These are phyloP conservation scores for Mucor piriformis DNA, from an alignment of 371 early-diverging fungal species.

Conservation along the genomic window DNA sequence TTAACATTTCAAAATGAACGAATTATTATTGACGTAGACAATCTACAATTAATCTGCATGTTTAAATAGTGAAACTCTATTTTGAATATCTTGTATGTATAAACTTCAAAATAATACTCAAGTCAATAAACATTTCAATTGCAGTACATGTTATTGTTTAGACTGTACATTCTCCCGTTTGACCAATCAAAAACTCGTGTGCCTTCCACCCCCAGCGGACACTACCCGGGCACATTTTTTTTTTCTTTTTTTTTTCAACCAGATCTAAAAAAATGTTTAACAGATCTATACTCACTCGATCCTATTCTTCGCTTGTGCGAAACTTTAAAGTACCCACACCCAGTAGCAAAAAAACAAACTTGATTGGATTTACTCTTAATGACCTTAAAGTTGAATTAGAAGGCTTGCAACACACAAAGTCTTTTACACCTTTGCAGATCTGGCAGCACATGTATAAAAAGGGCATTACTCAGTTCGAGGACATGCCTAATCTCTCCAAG, in stretches of 20 bases:
- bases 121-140: too few relatives aligned
- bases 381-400: constrained; percentile 45
- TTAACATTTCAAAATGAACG: constrained; percentile 3
- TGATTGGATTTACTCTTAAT: constrained; percentile 48
- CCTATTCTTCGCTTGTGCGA: constrained; percentile 6
- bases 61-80: too few relatives aligned
- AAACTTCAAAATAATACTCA: too few relatives aligned
- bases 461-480: constrained; percentile 58
- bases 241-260: too few relatives aligned
- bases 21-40: neutral
- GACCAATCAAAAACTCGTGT: too few relatives aligned
- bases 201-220: too few relatives aligned
- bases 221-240: too few relatives aligned
- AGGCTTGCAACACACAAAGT: constrained; percentile 34
- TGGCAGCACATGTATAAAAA: constrained; percentile 71
- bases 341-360: constrained; percentile 41
- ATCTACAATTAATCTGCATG: too few relatives aligned
- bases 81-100: too few relatives aligned
- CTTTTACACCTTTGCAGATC: constrained; percentile 62
- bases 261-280: neutral
- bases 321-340: constrained; percentile 15
- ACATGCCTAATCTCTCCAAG: constrained; percentile 70
- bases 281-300: neutral
- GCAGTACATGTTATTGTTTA: too few relatives aligned
- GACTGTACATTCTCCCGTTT: too few relatives aligned